These are phyloP conservation scores for Alternaria brassicicola DNA, from an alignment of 2,329 filamentous ascomycete genomes.

Conservation along the genomic window DNA sequence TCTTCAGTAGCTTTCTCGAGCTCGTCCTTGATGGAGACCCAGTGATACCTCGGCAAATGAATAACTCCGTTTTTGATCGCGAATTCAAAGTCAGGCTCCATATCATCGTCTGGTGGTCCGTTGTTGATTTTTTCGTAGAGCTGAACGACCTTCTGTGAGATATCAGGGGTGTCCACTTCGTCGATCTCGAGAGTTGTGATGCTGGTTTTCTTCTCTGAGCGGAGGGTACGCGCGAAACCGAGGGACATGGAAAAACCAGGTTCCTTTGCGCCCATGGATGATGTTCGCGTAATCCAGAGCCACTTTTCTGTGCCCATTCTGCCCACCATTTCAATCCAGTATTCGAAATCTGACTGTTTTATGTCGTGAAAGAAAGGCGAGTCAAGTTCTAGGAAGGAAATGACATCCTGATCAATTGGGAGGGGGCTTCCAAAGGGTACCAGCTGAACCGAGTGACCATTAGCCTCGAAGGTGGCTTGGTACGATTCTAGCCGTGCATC, in stretches of 20 bases:
- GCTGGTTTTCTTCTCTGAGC: slow-evolving; percentile 20
- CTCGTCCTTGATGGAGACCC: background rate
- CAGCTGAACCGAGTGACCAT: background rate
- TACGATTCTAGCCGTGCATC: background rate
- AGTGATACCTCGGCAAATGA: background rate
- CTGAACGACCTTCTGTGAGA: background rate
- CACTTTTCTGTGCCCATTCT: background rate
- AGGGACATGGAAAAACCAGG: slow-evolving; percentile 30
- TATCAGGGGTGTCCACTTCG: background rate
- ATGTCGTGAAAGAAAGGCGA: background rate
- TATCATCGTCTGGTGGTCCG: background rate
- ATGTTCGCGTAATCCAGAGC: slow-evolving; percentile 34
- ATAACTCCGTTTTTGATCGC: background rate
- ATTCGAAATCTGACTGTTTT: background rate
- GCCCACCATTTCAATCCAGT: background rate
- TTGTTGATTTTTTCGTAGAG: background rate
- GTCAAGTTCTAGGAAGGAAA: background rate
- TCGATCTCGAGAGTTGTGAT: background rate
- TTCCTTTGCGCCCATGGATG: slow-evolving; percentile 26
- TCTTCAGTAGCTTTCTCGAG: background rate
- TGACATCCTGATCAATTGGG: background rate
- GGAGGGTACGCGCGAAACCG: slow-evolving; percentile 33
- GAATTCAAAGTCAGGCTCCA: background rate
- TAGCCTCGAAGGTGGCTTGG: background rate
- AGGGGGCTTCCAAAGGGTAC: background rate